Evolutionary conservation across 1,139 yeast genomes (phyloP).

Genomic region (Hansenula anomala): DNA sequence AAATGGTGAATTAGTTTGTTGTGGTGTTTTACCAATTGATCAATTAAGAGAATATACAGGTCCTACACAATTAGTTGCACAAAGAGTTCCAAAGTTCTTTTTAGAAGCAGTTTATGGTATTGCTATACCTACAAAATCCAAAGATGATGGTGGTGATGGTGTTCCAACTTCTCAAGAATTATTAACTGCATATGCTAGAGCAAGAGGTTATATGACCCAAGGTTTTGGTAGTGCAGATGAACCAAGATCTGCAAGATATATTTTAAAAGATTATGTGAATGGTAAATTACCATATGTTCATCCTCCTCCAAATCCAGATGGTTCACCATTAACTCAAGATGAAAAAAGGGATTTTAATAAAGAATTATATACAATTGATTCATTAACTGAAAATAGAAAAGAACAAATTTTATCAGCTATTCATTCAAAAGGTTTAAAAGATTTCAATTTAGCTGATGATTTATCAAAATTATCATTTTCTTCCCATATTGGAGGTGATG

Average conservation of each 20-base stretch:
- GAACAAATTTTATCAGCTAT: conserved; percentile 66
- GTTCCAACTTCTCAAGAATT: conserved; percentile 86
- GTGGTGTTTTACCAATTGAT: conserved; percentile 97
- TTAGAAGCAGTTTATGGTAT: conserved; percentile 94
- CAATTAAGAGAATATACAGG: conserved; percentile 94
- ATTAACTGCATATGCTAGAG: conserved; percentile 88
- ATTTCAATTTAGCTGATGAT: conserved; percentile 65
- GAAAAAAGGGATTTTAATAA: conserved; percentile 65
- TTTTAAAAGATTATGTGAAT: conserved; percentile 90
- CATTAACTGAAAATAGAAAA: conserved; percentile 67
- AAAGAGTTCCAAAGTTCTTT: conserved; percentile 82
- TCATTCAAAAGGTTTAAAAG: conserved; percentile 46
- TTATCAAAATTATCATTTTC: conserved; percentile 73
- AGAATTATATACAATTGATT: conserved; percentile 60
- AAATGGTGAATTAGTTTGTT: conserved; percentile 94
- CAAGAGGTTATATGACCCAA: conserved; percentile 96
- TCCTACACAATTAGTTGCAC: conserved; percentile 80
- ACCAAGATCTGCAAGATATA: conserved; percentile 88
- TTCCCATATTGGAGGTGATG: conserved; percentile 57
- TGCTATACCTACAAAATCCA: conserved; percentile 67
- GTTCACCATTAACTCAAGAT: conserved; percentile 37
- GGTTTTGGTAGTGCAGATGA: conserved; percentile 98
- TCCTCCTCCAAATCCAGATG: conserved; percentile 73
- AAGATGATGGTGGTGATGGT: conserved; percentile 87
- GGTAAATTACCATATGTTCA: conserved; percentile 82